Percentiles rank a stretch among this genome's conserved stretches.
Evolutionary conservation across 768 basidiomycete genomes (phyloP).

Genomic region (Polyporus arcularius): DNA sequence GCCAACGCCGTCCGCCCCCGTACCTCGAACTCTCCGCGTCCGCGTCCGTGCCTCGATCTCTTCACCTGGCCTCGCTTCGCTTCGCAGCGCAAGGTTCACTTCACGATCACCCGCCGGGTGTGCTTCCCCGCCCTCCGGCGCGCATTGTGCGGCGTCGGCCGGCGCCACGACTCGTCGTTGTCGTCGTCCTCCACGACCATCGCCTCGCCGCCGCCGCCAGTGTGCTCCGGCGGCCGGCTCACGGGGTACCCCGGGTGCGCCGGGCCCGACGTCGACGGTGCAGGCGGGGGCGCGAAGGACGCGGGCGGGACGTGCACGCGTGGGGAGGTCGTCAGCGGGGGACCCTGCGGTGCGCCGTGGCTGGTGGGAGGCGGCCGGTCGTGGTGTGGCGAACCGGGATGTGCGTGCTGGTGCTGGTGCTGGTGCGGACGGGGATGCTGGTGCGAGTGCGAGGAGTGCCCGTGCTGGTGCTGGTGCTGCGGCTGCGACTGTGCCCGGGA

Average conservation of each 20-base stretch:
- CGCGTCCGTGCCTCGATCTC: not conserved
- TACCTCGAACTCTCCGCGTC: not conserved
- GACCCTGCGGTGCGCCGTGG: constrained; percentile 5
- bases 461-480: not conserved
- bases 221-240: constrained; percentile 6
- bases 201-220: constrained; percentile 17
- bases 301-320: constrained; percentile 20
- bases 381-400: not conserved
- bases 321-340: constrained; percentile 20
- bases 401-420: constrained; percentile 5
- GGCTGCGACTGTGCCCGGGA: not conserved
- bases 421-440: constrained; percentile 1
- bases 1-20: too few species aligned
- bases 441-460: not conserved
- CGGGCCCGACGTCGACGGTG: constrained; percentile 26
- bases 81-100: constrained; percentile 8
- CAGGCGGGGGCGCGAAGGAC: constrained; percentile 29
- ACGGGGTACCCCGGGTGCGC: constrained; percentile 29
- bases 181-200: constrained; percentile 56
- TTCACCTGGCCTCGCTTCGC: not conserved
- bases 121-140: constrained; percentile 80
- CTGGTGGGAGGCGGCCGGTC: constrained; percentile 1
- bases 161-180: constrained; percentile 69
- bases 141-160: constrained; percentile 73
- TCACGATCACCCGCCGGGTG: constrained; percentile 64